Conservation (phyloP, 208 protist species). For the Angomonas deanei region DNA sequence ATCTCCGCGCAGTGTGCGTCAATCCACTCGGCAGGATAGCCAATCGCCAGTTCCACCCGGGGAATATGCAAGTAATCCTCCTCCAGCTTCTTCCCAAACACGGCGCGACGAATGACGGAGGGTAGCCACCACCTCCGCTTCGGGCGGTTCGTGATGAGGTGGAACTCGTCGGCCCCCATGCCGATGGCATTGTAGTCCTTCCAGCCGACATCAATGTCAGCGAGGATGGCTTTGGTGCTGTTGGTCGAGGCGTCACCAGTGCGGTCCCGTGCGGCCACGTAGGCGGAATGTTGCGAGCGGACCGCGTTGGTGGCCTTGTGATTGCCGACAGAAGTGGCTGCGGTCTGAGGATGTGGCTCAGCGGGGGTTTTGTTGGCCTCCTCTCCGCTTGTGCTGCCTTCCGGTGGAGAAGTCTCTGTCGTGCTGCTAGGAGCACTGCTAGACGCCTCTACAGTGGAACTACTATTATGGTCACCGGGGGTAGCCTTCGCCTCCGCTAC, state of each 20-base stretch:
- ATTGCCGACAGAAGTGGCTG: not conserved
- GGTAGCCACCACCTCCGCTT: not conserved
- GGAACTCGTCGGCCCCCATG: constrained; percentile 5
- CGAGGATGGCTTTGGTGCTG: constrained; percentile 14
- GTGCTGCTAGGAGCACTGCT: not conserved
- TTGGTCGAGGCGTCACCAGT: not conserved
- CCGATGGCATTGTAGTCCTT: constrained; percentile 46
- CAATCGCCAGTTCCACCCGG: constrained; percentile 71
- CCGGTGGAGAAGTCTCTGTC: not conserved
- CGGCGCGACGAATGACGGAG: not conserved
- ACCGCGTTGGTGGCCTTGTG: not conserved
- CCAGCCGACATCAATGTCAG: constrained; percentile 71
- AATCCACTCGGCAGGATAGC: constrained; percentile 85
- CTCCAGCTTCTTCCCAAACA: not conserved
- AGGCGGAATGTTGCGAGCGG: not conserved
- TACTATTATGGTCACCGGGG: not conserved
- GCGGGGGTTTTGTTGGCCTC: not conserved
- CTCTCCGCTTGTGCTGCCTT: not conserved
- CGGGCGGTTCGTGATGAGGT: constrained; percentile 2
- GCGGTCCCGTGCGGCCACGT: not conserved
- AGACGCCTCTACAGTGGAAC: not conserved
- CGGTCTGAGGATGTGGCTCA: not conserved
- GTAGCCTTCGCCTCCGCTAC: not conserved
- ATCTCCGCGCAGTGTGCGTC: constrained; percentile 43
- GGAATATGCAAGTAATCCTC: constrained; percentile 17